Conservation (phyloP, 2,329 filamentous ascomycete species). For the Hymenoscyphus fructigenus region DNA sequence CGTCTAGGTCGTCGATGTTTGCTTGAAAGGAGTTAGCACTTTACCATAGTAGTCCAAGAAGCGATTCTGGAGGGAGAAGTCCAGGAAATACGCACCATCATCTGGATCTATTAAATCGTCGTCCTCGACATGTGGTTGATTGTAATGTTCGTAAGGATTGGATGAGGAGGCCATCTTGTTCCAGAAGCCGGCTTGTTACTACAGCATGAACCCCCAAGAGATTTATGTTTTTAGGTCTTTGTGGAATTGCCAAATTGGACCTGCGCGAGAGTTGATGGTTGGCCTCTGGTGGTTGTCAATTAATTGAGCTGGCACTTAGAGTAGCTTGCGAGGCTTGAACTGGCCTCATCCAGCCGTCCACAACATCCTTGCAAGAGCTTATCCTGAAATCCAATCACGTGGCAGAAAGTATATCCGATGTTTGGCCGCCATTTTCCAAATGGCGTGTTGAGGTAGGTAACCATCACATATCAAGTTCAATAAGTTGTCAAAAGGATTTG, state of each 20-base stretch:
- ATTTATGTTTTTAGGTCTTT: not conserved
- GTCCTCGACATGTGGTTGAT: conserved; percentile 59
- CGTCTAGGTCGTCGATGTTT: conserved; percentile 73
- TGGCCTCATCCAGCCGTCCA: not conserved
- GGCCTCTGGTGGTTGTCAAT: not conserved
- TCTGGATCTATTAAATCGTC: conserved; percentile 78
- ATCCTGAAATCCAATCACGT: not conserved
- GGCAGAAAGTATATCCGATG: not conserved
- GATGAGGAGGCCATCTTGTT: conserved; percentile 38
- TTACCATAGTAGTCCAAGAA: not conserved
- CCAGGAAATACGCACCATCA: conserved; percentile 57
- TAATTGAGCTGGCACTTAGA: not conserved
- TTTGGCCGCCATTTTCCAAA: not conserved
- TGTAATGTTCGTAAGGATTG: conserved; percentile 56
- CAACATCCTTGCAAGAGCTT: not conserved
- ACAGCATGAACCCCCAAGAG: not conserved
- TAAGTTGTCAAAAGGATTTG: not conserved
- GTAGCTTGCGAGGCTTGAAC: not conserved
- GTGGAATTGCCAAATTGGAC: not conserved
- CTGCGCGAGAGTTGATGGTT: not conserved
- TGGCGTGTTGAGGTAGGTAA: not conserved
- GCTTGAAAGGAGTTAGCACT: conserved; percentile 20
- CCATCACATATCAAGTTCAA: not conserved
- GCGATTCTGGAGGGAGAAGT: conserved; percentile 3
- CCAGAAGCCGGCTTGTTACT: not conserved